Evolutionary conservation across 345 rosid genomes (phyloP), one percentile per base, ranked within the genome.

Genomic region (Clausena lansium): DNA sequence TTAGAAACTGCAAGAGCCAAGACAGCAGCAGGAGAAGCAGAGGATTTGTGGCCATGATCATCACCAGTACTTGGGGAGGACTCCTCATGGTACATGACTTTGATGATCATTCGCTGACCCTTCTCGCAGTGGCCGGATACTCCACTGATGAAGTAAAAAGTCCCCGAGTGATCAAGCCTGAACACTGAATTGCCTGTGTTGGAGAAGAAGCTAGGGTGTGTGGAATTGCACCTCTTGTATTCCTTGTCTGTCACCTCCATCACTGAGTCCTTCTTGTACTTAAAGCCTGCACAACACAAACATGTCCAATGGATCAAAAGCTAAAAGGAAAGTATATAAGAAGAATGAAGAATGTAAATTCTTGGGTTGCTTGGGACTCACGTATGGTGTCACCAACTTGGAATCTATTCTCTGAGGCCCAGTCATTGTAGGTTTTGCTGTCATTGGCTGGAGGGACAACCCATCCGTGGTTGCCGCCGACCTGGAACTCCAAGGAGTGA

Each of bases 401-500:
- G 81, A 89, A 88, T n/a, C 89, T 83, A 77, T 88, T 88, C 70
- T 85, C 84, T 0, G 93, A 89, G 8, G 91, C 93, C 92, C 93
- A 89, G 54, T 83, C 85, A 25, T 88, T 88, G 88, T 85, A 89
- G 77, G 73, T 35, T 71, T 62, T 80, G 83, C 83, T 77, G 80
- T 89, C 93, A 35, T 86, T 86, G 41, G 78, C 72, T 9, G 89
- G 87, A 62, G 91, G 93, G 15, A 88, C 87, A 33, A 67, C 78
- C 93, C 93, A 89, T 25, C 89, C 88, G 20, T 81, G 19, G 33
- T 14, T 65, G 19, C 88, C 91, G 17, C 88, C 91, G 19, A 88
- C 88, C 68, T 86, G 80, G 79, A 73, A 86, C 70, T 86, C 89
- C 0, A 85, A 82, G 70, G 86, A 84, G 20, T 64, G 59, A n/a